A percentile compares a stretch with the other conserved stretches of the same genome.
Conservation (phyloP, 805 yeast species). For the Yamadazyma takamatsuzukensis region DNA sequence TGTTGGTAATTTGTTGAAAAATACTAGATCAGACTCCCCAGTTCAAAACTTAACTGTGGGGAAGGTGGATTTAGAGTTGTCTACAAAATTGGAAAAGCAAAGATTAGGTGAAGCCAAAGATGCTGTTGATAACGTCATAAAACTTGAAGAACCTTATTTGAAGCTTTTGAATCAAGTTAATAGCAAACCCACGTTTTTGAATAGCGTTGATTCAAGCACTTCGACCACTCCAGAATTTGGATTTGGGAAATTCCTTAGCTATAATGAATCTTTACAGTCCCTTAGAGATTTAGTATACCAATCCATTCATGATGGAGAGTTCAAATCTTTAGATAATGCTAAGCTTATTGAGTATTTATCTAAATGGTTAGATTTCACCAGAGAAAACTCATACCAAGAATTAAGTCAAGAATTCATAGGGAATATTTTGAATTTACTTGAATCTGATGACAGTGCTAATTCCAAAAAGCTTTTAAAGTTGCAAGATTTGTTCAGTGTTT, state of each 20-base stretch:
- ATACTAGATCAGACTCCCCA: constrained; percentile 52
- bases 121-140: constrained; percentile 46
- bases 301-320: constrained; percentile 44
- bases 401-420: constrained; percentile 19
- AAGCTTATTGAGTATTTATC: constrained; percentile 56
- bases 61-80: constrained; percentile 23
- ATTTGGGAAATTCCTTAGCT: constrained; percentile 67
- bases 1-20: constrained; percentile 37
- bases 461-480: constrained; percentile 46
- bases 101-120: constrained; percentile 16
- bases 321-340: constrained; percentile 40
- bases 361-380: constrained; percentile 55
- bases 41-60: constrained; percentile 65
- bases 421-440: constrained; percentile 37
- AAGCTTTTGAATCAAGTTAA: constrained; percentile 72
- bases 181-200: constrained; percentile 17
- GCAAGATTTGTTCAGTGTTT: constrained; percentile 26
- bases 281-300: constrained; percentile 44
- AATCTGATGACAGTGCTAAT: constrained; percentile 28
- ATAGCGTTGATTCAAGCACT: constrained; percentile 50
- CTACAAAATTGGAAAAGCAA: constrained; percentile 25
- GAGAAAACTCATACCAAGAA: constrained; percentile 25
- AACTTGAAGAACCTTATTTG: constrained; percentile 71
- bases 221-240: constrained; percentile 79
- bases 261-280: constrained; percentile 47